These are phyloP conservation scores for Rubia tinctorum DNA, from an alignment of 305 asterid species.

Conservation along the genomic window DNA sequence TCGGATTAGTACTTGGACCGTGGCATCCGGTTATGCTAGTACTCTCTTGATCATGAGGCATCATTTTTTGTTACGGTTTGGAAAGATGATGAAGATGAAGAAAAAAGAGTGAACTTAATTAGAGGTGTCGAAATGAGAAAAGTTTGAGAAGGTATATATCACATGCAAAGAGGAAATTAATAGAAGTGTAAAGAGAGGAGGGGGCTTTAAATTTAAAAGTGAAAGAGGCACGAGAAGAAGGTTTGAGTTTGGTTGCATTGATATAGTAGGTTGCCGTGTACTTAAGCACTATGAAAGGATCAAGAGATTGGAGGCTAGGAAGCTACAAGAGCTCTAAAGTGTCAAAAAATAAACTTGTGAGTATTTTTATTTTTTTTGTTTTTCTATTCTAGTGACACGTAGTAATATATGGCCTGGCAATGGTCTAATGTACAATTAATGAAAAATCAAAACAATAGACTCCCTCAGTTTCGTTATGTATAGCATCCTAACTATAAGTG, in stretches of 20 bases:
- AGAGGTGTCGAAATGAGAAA: not conserved
- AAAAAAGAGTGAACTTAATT: not conserved
- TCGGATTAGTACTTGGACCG: conserved; percentile 21
- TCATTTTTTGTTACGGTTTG: conserved; percentile 30
- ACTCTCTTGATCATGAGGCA: conserved; percentile 73
- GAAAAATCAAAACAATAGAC: too few species aligned
- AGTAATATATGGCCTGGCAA: too few species aligned
- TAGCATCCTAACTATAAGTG: too few species aligned
- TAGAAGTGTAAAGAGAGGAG: not conserved
- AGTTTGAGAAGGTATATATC: conserved; percentile 11
- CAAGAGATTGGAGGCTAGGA: not conserved
- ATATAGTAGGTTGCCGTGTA: not conserved
- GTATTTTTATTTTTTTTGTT: not conserved
- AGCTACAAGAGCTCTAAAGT: not conserved
- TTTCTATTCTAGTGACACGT: not conserved
- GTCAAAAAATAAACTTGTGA: not conserved
- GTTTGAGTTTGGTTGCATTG: conserved; percentile 29
- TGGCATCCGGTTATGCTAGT: conserved; percentile 21
- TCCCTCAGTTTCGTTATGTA: too few species aligned
- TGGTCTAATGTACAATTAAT: not conserved
- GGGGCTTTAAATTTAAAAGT: conserved; percentile 24
- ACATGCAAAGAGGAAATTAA: conserved; percentile 33
- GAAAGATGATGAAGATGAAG: conserved; percentile 8
- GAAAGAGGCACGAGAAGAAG: conserved; percentile 48
- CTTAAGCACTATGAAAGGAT: conserved; percentile 14